Evolutionary conservation across 371 early-diverging fungal genomes (phyloP).

Genomic region (Batkoa obscura): DNA sequence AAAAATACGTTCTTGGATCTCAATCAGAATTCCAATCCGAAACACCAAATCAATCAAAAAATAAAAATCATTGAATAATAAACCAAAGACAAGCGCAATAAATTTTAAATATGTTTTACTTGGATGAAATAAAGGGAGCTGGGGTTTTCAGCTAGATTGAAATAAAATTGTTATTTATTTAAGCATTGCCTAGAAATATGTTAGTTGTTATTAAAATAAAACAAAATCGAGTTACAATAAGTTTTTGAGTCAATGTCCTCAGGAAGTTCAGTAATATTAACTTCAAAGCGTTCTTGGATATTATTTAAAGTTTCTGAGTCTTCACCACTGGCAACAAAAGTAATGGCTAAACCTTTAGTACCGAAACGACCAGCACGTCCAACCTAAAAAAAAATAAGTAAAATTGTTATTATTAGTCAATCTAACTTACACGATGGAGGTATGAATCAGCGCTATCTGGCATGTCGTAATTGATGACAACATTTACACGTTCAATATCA

Average conservation of each 20-base stretch:
- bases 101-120: too few species aligned
- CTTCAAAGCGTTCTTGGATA: conserved; percentile 92
- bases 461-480: conserved; percentile 99
- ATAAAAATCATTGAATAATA: too few species aligned
- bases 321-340: conserved; percentile 81
- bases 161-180: too few species aligned
- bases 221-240: conserved; percentile 23
- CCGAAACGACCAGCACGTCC: conserved; percentile 99
- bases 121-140: too few species aligned
- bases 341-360: conserved; percentile 95
- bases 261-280: conserved; percentile 77
- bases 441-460: conserved; percentile 88
- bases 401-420: not conserved
- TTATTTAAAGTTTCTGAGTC: conserved; percentile 67
- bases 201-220: too few species aligned
- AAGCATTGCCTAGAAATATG: too few species aligned
- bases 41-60: too few species aligned
- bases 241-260: conserved; percentile 66
- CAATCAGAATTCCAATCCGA: too few species aligned
- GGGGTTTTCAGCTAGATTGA: too few species aligned
- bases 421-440: conserved; percentile 64
- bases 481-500: conserved; percentile 96
- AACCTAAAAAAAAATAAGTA: conserved; percentile 21
- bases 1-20: too few species aligned
- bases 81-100: too few species aligned